Evolutionary conservation across 106 monocot genomes (phyloP), one percentile per base, ranked within the genome.

Genomic region (Agapanthus africanus): DNA sequence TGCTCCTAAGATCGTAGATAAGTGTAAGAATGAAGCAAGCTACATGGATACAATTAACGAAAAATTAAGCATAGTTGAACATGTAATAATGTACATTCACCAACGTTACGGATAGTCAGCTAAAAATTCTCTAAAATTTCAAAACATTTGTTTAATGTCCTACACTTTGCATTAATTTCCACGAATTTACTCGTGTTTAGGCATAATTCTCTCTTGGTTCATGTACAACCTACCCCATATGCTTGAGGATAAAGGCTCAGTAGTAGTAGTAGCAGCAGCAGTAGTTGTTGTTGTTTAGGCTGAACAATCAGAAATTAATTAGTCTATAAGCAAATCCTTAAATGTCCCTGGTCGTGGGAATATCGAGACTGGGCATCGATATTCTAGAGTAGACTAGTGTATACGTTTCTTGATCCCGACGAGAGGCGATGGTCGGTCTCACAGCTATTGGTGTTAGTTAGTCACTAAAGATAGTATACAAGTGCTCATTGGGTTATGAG

Each of bases 1-100:
- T 79, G 66, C 44, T 78, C 81, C 95, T 95, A 36, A 61, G 13
- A 59, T 59, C 32, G 11, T 59, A 8, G n/a, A 61, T 6, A n/a
- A 36, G 7, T 30, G 31, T 11, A 57, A 57, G 11, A 30, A 57
- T 57, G 56, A 57, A 11, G 19, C 19, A 30, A 10, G 13, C 10
- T 6, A 28, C 8, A 57, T 28, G 30, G 56, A 28, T n/a, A 30
- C 30, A 14, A 3, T 30, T 57, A 30, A 30, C 2, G 26, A 6
- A 11, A 30, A 57, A 2, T 31, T 21, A 57, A n/a, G 27, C 6
- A 54, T 8, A 54, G 6, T 54, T 25, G 1, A 54, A 54, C 52
- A 54, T 54, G 25, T 54, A 21, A 28, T 30, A 30, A 57, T 57
- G 30, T 57, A 30, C 56, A 57, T 57, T 27, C 56, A 30, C 4